Evolutionary conservation across 305 asterid species (phyloP), one percentile per base, ranked within the genome.

Genomic region (Caryopteris hybrid): DNA sequence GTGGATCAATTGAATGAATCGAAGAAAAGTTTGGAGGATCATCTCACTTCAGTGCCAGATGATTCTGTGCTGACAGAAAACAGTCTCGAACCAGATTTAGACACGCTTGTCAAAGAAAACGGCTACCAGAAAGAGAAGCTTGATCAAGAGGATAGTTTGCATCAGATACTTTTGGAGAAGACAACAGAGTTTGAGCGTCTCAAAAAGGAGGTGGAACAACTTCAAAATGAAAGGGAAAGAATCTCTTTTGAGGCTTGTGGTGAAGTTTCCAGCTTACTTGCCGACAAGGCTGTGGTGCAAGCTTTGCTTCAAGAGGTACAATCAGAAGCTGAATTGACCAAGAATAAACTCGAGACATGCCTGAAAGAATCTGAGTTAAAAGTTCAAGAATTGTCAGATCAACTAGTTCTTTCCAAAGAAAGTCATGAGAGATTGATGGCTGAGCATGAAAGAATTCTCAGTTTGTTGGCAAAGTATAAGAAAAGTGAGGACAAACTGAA

Each of bases 401-500:
- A 82, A 78, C 69, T 85, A 34, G 72, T 65, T 66, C 71, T 77
- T 66, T 75, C 83, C 16, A 72, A 67, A 64, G 81, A 75, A 58
- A 78, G 66, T 50, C 72, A 76, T 21, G 82, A 58, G 23, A 64
- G 60, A 57, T 64, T 85, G 71, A 72, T 63, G 78, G 54, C 77
- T 71, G 95, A 88, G 27, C 82, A 86, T 52, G 92, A 82, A 36
- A 83, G 77, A 56, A 51, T 52, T 60, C 74, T 70, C 70, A 88
- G 80, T 50, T 62, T 23, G 70, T 16, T 85, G 74, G 83, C 80
- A 22, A 80, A 61, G 78, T 81, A 83, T 61, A 86, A 82, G 80
- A 82, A 60, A 67, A 64, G 66, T 14, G 97, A 90, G 73, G 96
- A 88, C 46, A 85, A 83, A 64, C 79, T 88, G 57, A 90, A 79